These are phyloP conservation scores for Boletus subparvulus DNA, from an alignment of 768 basidiomycete genomes.

Conservation along the genomic window DNA sequence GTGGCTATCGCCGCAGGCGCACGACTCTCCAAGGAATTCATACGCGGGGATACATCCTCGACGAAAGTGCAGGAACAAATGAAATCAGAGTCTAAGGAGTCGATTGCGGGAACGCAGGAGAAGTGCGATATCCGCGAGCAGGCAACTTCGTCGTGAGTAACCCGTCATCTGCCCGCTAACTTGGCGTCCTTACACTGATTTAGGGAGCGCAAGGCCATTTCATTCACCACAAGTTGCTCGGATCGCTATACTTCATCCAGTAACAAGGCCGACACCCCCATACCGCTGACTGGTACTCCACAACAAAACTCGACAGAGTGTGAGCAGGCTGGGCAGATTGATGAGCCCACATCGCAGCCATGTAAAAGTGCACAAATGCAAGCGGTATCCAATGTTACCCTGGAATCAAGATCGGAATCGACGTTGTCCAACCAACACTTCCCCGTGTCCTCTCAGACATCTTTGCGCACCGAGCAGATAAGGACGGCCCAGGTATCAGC, in stretches of 20 bases:
- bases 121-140: background rate
- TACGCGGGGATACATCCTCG: background rate
- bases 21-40: background rate
- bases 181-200: background rate
- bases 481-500: background rate
- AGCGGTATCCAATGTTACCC: background rate
- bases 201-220: background rate
- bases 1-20: background rate
- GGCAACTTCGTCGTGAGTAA: conserved; percentile 4
- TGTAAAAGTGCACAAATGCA: background rate
- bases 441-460: background rate
- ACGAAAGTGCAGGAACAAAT: background rate
- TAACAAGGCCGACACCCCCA: background rate
- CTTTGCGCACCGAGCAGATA: background rate
- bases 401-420: background rate
- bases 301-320: background rate
- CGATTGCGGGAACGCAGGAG: background rate
- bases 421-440: background rate
- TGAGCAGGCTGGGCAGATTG: background rate
- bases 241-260: background rate
- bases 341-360: background rate
- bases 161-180: background rate
- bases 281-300: background rate
- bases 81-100: background rate
- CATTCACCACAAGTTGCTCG: background rate